phyloP scores from a whole-genome alignment of 768 basidiomycete genomes.

The Pleurotus ostreatus region DNA sequence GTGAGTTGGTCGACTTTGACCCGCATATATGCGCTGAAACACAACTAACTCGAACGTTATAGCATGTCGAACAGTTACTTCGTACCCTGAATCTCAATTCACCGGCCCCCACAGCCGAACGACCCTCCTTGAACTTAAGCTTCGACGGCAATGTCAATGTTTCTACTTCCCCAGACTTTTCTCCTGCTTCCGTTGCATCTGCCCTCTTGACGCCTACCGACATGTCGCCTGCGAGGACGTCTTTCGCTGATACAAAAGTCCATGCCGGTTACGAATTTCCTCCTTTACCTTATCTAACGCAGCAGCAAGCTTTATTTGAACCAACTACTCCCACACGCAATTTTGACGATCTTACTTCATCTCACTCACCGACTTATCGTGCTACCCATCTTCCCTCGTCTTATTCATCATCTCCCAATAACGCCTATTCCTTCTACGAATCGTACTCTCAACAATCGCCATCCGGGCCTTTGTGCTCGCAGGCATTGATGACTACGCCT shows the following conservation, averaged over 20 bases:
- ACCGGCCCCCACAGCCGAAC: constrained; percentile 49
- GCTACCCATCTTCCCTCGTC: constrained; percentile 20
- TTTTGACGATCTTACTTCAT: constrained; percentile 14
- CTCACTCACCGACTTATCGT: constrained; percentile 15
- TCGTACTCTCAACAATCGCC: constrained; percentile 44
- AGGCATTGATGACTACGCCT: constrained; percentile 28
- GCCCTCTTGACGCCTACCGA: constrained; percentile 73
- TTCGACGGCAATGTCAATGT: constrained; percentile 31
- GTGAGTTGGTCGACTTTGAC: constrained; percentile 30
- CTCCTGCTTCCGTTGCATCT: constrained; percentile 68
- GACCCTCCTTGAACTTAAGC: constrained; percentile 38
- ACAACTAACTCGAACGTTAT: constrained; percentile 10
- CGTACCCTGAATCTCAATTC: constrained; percentile 79
- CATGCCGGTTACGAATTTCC: constrained; percentile 48
- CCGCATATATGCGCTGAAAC: constrained; percentile 16
- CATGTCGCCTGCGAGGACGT: constrained; percentile 56
- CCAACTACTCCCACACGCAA: constrained; percentile 20
- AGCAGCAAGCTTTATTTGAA: constrained; percentile 42
- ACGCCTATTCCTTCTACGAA: constrained; percentile 44
- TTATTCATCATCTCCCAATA: constrained; percentile 22
- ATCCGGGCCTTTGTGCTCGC: constrained; percentile 26
- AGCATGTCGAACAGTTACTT: constrained; percentile 81
- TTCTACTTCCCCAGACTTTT: constrained; percentile 63
- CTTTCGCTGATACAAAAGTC: constrained; percentile 50
- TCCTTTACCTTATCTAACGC: constrained; percentile 35